A percentile compares a stretch with the other conserved stretches of the same genome.
Evolutionary conservation across 2,329 filamentous ascomycete genomes (phyloP).

Genomic region (Emericellopsis atlantica): DNA sequence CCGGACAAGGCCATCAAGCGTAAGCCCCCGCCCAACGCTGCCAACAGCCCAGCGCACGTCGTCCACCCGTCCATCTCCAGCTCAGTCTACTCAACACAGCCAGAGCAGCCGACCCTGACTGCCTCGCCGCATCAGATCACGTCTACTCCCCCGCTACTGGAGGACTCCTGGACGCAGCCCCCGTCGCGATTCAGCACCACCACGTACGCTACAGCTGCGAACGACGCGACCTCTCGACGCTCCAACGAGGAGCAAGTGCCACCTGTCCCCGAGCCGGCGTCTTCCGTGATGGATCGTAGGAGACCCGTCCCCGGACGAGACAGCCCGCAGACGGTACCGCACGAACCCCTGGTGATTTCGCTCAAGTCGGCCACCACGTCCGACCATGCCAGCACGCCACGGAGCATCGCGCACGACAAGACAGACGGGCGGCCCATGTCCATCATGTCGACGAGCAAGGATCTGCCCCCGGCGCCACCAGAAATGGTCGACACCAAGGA

Average conservation of each 20-base stretch:
- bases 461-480: slow-evolving; percentile 47
- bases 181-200: slow-evolving; percentile 52
- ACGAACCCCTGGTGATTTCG: slow-evolving; percentile 15
- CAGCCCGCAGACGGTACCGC: slow-evolving; percentile 6
- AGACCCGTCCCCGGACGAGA: slow-evolving; percentile 14
- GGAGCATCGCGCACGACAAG: neutral
- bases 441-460: slow-evolving; percentile 35
- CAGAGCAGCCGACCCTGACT: slow-evolving; percentile 8
- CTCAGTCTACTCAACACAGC: slow-evolving; percentile 19
- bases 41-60: slow-evolving; percentile 9
- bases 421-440: slow-evolving; percentile 8
- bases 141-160: slow-evolving; percentile 6
- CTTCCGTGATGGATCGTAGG: slow-evolving; percentile 17
- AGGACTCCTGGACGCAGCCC: slow-evolving; percentile 34
- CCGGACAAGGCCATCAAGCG: slow-evolving; percentile 27
- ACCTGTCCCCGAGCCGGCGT: slow-evolving; percentile 10
- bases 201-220: slow-evolving; percentile 40
- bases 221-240: slow-evolving; percentile 12
- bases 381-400: neutral
- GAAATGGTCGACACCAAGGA: slow-evolving; percentile 44
- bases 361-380: slow-evolving; percentile 9
- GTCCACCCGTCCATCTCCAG: slow-evolving; percentile 19
- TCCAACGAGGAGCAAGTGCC: slow-evolving; percentile 11
- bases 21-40: slow-evolving; percentile 26
- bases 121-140: slow-evolving; percentile 10